Conservation (phyloP, 352 stramenopile genomes). For the Globisporangium polare region DNA sequence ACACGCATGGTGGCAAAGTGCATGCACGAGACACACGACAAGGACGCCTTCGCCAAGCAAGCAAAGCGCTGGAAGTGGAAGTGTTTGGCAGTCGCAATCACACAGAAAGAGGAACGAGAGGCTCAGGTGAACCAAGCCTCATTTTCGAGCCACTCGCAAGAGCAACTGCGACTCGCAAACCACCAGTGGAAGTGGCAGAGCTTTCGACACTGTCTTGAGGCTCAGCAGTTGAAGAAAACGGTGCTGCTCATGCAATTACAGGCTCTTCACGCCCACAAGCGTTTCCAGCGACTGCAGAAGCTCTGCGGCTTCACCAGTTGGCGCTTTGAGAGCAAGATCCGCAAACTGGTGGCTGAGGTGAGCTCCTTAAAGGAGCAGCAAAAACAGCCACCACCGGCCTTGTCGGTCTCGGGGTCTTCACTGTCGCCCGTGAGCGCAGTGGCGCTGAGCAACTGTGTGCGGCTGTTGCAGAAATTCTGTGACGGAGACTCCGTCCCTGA, state of each 20-base stretch:
- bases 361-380: not conserved
- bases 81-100: slow-evolving; percentile 20
- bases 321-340: slow-evolving; percentile 19
- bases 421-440: slow-evolving; percentile 25
- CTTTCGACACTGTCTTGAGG: slow-evolving; percentile 18
- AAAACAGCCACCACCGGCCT: not conserved
- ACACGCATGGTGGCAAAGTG: slow-evolving; percentile 16
- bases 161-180: not conserved
- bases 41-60: not conserved
- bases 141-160: not conserved
- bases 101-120: slow-evolving; percentile 15
- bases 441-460: slow-evolving; percentile 40
- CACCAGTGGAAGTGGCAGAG: slow-evolving; percentile 21
- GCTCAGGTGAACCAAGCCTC: not conserved
- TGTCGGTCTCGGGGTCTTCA: not conserved
- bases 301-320: not conserved
- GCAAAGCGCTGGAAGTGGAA: slow-evolving; percentile 32
- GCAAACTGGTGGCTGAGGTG: slow-evolving; percentile 13
- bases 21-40: not conserved
- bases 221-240: slow-evolving; percentile 13
- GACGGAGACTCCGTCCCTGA: slow-evolving; percentile 16
- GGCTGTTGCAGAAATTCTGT: slow-evolving; percentile 41
- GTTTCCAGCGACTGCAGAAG: not conserved
- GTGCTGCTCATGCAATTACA: slow-evolving; percentile 11
- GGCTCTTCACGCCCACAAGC: not conserved